Evolutionary conservation across 495 filamentous ascomycete genomes (phyloP).

Genomic region (Podospora comata): DNA sequence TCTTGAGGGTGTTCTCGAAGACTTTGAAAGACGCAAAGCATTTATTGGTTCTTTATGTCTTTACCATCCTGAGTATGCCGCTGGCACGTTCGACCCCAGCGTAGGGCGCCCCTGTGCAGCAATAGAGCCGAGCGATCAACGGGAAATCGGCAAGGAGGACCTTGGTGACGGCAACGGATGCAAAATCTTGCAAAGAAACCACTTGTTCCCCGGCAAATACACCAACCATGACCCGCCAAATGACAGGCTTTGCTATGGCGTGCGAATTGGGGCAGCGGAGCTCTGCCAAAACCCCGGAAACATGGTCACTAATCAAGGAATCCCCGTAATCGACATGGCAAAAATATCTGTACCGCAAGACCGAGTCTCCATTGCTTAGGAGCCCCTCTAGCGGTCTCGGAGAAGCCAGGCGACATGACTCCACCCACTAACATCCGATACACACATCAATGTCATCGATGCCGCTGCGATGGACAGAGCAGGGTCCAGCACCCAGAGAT

Average conservation of each 20-base stretch:
- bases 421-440: background rate
- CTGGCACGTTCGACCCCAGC: background rate
- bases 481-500: background rate
- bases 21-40: conserved; percentile 11
- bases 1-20: conserved; percentile 16
- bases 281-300: background rate
- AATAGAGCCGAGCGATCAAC: background rate
- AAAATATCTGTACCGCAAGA: background rate
- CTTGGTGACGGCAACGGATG: background rate
- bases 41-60: background rate
- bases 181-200: conserved; percentile 4
- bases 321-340: background rate
- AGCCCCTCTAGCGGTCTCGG: background rate
- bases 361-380: background rate
- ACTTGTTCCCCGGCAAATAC: background rate
- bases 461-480: background rate
- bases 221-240: background rate
- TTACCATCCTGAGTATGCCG: background rate
- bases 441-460: background rate
- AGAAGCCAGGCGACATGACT: background rate
- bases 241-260: background rate
- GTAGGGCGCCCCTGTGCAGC: background rate
- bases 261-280: background rate
- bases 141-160: conserved; percentile 1
- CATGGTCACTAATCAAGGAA: background rate